Percentiles rank a stretch among this genome's conserved stretches.
Evolutionary conservation across 129 eudicot genomes (phyloP).

Genomic region (Scalesia atractyloides): DNA sequence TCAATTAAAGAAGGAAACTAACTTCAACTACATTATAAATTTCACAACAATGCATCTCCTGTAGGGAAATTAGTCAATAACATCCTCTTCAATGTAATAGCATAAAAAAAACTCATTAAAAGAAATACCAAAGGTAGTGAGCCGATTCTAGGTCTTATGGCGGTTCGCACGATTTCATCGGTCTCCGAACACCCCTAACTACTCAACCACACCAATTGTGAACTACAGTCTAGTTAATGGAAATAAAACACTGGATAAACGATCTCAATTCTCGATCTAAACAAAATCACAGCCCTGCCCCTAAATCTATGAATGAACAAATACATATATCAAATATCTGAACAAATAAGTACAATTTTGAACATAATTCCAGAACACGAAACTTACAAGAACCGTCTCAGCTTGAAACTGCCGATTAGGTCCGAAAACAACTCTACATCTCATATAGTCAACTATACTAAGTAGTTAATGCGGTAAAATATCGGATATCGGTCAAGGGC

Average conservation of each 20-base stretch:
- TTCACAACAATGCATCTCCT: conserved; percentile 4
- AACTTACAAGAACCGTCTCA: background rate
- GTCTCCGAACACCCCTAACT: background rate
- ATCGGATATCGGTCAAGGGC: no score
- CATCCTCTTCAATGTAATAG: background rate
- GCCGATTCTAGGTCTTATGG: conserved; percentile 5
- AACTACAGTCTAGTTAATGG: background rate
- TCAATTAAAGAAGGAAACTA: conserved; percentile 12
- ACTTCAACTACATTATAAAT: background rate
- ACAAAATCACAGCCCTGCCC: background rate
- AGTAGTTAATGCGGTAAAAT: no score
- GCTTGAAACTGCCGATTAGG: background rate
- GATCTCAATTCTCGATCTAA: conserved; percentile 1
- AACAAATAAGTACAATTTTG: background rate
- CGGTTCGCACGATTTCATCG: background rate
- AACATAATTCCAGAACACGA: background rate
- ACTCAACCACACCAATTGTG: conserved; percentile 6
- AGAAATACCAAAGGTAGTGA: background rate
- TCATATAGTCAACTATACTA: background rate
- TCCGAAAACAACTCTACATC: background rate
- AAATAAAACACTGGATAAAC: background rate
- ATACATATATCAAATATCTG: conserved; percentile 1
- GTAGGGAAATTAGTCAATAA: background rate
- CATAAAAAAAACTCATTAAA: background rate
- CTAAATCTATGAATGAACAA: conserved; percentile 1